These are phyloP conservation scores for Lactifluus echinatus DNA, from an alignment of 768 basidiomycete species.

Conservation along the genomic window DNA sequence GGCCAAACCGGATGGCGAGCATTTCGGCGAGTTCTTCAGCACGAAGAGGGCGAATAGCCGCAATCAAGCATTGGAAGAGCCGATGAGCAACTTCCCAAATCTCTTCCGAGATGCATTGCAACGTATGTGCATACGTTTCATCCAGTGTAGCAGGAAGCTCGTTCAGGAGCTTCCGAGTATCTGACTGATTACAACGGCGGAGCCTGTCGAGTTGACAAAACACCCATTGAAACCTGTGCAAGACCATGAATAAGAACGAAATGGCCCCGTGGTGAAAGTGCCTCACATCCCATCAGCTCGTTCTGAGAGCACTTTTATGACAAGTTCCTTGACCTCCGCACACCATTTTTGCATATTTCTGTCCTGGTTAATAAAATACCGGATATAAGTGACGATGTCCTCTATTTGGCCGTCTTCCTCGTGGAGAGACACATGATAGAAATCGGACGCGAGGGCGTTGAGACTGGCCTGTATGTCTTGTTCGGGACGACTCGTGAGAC, in stretches of 20 bases:
- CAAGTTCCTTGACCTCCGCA: not conserved
- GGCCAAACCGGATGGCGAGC: not conserved
- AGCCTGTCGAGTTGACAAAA: not conserved
- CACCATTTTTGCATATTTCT: not conserved
- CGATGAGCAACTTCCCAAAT: not conserved
- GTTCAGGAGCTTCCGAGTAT: not conserved
- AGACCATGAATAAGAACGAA: not conserved
- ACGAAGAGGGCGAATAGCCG: not conserved
- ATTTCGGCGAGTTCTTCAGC: constrained; percentile 2
- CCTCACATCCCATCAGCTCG: not conserved
- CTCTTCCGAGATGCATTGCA: not conserved
- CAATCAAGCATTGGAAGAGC: not conserved
- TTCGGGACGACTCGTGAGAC: constrained; percentile 4
- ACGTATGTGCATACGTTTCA: not conserved
- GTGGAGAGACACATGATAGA: not conserved
- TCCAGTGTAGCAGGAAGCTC: not conserved
- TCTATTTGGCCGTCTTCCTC: not conserved
- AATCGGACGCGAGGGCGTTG: not conserved
- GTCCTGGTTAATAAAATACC: not conserved
- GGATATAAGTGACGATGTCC: not conserved
- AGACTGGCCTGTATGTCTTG: not conserved
- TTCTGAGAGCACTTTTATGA: not conserved
- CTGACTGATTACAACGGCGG: not conserved
- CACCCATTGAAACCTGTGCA: not conserved
- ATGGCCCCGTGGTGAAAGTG: not conserved